Evolutionary conservation across 169 alveolate species (phyloP).

Genomic region (Cryptosporidium viatorum): DNA sequence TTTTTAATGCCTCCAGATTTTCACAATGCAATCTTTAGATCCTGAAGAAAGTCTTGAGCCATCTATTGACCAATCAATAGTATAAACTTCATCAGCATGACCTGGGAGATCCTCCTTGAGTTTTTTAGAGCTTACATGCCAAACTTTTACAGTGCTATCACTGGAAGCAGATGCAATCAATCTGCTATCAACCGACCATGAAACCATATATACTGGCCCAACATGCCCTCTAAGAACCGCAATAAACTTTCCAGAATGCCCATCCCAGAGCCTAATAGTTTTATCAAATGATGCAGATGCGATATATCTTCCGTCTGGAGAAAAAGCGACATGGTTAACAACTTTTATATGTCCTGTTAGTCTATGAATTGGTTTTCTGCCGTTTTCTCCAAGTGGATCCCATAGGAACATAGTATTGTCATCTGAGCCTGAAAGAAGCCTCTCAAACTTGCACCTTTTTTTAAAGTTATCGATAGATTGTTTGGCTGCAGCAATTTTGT

Average conservation of each 20-base stretch:
- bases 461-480: conserved; percentile 75
- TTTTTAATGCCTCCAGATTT: conserved; percentile 91
- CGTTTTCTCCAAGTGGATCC: conserved; percentile 85
- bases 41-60: conserved; percentile 96
- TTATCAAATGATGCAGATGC: conserved; percentile 99
- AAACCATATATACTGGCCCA: conserved; percentile 95
- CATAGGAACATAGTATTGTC: conserved; percentile 96
- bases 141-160: conserved; percentile 86
- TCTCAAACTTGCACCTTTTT: conserved; percentile 90
- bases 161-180: conserved; percentile 90
- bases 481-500: conserved; percentile 76
- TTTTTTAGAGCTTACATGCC: conserved; percentile 93
- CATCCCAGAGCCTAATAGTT: conserved; percentile 93
- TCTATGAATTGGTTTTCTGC: conserved; percentile 85
- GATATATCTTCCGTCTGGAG: conserved; percentile 96
- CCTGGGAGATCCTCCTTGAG: conserved; percentile 97
- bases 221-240: conserved; percentile 97
- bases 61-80: conserved; percentile 97
- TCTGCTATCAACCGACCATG: conserved; percentile 97
- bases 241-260: conserved; percentile 91
- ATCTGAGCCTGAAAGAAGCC: conserved; percentile 97
- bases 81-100: conserved; percentile 98
- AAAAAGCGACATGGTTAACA: conserved; percentile 95
- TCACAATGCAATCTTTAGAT: conserved; percentile 90
- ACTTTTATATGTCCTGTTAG: conserved; percentile 97